Evolutionary conservation across 2,329 filamentous ascomycete species (phyloP).

Genomic region (Trichoderma gracile): DNA sequence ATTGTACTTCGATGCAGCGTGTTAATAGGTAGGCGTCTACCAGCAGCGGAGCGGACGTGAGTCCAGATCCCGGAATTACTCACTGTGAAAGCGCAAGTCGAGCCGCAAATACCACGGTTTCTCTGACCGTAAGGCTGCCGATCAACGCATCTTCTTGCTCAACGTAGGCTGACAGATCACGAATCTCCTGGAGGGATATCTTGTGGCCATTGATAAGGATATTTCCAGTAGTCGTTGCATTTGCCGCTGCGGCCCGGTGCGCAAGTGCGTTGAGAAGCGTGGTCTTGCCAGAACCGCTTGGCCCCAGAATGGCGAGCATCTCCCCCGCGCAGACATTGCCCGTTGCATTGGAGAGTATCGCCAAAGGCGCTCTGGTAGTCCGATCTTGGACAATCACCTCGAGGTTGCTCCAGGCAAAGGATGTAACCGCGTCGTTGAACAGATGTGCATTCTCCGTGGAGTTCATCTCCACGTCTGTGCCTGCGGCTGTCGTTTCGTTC

Average conservation of each 20-base stretch:
- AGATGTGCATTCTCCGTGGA: neutral
- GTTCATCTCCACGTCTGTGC: neutral
- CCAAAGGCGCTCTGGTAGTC: neutral
- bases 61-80: conserved; percentile 26
- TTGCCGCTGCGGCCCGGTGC: conserved; percentile 36
- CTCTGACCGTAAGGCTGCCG: conserved; percentile 75
- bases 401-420: neutral
- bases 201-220: conserved; percentile 61
- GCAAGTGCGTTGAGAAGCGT: conserved; percentile 81
- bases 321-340: conserved; percentile 52
- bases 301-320: conserved; percentile 79
- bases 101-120: conserved; percentile 68
- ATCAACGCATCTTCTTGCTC: conserved; percentile 87
- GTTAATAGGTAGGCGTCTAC: neutral
- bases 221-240: conserved; percentile 45
- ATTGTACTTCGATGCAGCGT: neutral
- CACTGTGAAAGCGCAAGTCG: conserved; percentile 27
- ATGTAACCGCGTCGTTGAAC: neutral
- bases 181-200: conserved; percentile 57
- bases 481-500: neutral
- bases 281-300: conserved; percentile 73
- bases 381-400: neutral
- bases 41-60: neutral
- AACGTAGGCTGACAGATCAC: conserved; percentile 71
- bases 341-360: neutral